Evolutionary conservation across 1,284 basidiomycete species (phyloP).

Genomic region (Cerioporus squamosus): DNA sequence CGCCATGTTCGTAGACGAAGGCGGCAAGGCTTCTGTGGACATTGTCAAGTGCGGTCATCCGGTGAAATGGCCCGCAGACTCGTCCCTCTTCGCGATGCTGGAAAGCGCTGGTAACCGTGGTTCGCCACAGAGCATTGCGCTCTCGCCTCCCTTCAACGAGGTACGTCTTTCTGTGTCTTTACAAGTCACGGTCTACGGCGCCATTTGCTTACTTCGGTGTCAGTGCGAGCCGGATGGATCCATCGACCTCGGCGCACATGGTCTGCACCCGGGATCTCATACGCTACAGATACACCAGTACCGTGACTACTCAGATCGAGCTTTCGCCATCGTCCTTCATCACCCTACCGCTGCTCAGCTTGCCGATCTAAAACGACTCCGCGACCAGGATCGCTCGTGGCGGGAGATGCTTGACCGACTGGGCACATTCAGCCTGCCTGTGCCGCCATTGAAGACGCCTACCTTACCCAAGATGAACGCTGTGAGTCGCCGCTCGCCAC

Average conservation of each 20-base stretch:
- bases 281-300: slow-evolving; percentile 17
- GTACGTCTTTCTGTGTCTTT: background rate
- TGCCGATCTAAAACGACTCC: slow-evolving; percentile 7
- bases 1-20: background rate
- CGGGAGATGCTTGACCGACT: slow-evolving; percentile 4
- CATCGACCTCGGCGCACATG: slow-evolving; percentile 13
- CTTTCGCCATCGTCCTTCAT: slow-evolving; percentile 18
- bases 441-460: slow-evolving; percentile 2
- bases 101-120: slow-evolving; percentile 1
- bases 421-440: slow-evolving; percentile 9
- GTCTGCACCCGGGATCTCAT: slow-evolving; percentile 10
- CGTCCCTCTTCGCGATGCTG: slow-evolving; percentile 2
- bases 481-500: slow-evolving; percentile 12
- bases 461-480: background rate
- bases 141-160: slow-evolving; percentile 1
- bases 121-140: slow-evolving; percentile 2
- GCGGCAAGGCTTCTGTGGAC: background rate
- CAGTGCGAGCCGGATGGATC: slow-evolving; percentile 4
- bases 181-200: background rate
- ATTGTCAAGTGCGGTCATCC: slow-evolving; percentile 11
- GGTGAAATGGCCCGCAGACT: slow-evolving; percentile 13
- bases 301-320: slow-evolving; percentile 19
- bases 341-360: slow-evolving; percentile 18
- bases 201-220: background rate
- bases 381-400: slow-evolving; percentile 6